Base-by-base conservation (phyloP, 768 basidiomycete genomes). In the Panaeolus cyanescens region DNA sequence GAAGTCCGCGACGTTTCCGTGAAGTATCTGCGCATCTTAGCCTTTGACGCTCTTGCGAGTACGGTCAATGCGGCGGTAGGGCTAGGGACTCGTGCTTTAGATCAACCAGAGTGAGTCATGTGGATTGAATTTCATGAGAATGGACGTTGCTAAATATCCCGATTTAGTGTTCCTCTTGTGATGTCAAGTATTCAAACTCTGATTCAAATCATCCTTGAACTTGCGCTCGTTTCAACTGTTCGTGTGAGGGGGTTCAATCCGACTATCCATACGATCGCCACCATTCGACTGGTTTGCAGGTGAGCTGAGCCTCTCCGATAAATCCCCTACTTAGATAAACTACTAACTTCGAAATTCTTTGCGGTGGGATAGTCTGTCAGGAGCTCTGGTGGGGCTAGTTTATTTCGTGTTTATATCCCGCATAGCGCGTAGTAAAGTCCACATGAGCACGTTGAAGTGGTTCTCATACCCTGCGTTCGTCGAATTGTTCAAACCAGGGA, bases 251-350 rank as follows among this genome's bases (percentile, higher is more conserved):
- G 56, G 2, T 60, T 66, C 54, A 66, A 33, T 1, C 68, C 68
- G 2, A 66, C 61, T 28, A 65, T 69, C 2, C 64, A 66, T 39
- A 69, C 61, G 5, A 22, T 54, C 10, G 68, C 68, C 25, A 63
- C 63, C n/a, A 67, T 69, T 39, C 60, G 59, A n/a, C 66, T 69
- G 20, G 64, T 64, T 33, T 67, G 68, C 62, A 62, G 67, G 64
- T 65, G 32, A 13, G 64, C n/a, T n/a, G n/a, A n/a, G n/a, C n/a
- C n/a, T n/a, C n/a, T n/a, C n/a, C n/a, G n/a, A n/a, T n/a, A n/a
- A n/a, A n/a, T n/a, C n/a, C n/a, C n/a, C n/a, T n/a, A n/a, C n/a
- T n/a, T n/a, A n/a, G n/a, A n/a, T n/a, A n/a, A n/a, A n/a, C n/a
- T n/a, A n/a, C n/a, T n/a, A n/a, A n/a, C n/a, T n/a, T n/a, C n/a